Evolutionary conservation across 1,284 basidiomycete species (phyloP), one percentile per base, ranked within the genome.

Genomic region (Apiotrichum porosum): DNA sequence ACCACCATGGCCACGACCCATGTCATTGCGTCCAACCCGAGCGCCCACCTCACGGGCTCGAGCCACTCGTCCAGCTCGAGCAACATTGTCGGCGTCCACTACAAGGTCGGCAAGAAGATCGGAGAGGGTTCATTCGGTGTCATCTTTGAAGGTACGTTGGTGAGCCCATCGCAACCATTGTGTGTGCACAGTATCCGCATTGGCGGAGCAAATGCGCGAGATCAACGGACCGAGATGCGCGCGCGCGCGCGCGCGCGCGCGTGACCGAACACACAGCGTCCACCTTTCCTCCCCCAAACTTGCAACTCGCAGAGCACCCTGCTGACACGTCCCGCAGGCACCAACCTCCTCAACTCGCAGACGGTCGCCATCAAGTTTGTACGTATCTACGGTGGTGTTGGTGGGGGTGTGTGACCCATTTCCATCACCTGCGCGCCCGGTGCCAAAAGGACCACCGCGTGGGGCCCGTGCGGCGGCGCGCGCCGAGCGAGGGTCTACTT

Each of bases 311-410:
- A n/a, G n/a, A n/a, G n/a, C n/a, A n/a, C n/a, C 33, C 9, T 28
- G 31, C 51, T 52, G 26, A 49, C 51, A 19, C 18, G 26, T 21
- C 26, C 6, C 18, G 37, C 67, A 92, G 89, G 92, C 45, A 92
- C 89, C 37, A 95, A 97, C 71, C 78, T 95, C 36, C 81, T 95
- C 72, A 95, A 95, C 78, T 88, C 86, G 28, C 89, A 93, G 77
- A 91, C 89, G 5, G 90, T 95, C 45, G 92, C 92, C 53, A 95
- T 97, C 83, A 97, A 97, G 79, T 97, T 97, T 80, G 91, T 92
- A 68, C 73, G 88, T 82, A 30, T 37, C 23, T 4, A 13, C 15
- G 26, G 26, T 12, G 12, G 26, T 28, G 26, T 28, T 37, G 37
- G 37, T n/a, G 22, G 3, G 18, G 34, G 18, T 17, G n/a, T 36